Base-by-base conservation (phyloP, 169 alveolate species). In the Sarcocystis neurona region DNA sequence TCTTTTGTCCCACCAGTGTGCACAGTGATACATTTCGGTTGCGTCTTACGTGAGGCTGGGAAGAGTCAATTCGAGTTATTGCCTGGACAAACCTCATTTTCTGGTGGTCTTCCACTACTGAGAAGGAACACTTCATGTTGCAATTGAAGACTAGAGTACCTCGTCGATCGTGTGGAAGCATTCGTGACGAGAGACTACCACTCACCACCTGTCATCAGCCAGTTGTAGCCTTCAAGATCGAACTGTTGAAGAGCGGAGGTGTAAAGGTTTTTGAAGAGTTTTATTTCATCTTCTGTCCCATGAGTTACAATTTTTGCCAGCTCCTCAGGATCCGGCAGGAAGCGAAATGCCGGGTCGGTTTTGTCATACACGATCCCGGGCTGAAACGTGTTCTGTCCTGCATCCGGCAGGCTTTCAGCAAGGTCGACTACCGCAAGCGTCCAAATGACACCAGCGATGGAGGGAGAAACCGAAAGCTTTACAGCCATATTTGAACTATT, bases 151-250 rank as follows among this genome's bases (percentile, higher is more conserved):
- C n/a, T n/a, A n/a, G n/a, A n/a, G n/a, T n/a, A 56, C 32, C 60
- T 39, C 18, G 0, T 39, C 2, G 82, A 10, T 8, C 8, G 37
- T 2, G 82, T 2, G 2, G 18, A 44, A 32, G 58, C 30, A 63
- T 0, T 20, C 5, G 34, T 72, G 5, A 5, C 30, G 6, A 15
- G 39, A n/a, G n/a, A 27, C 30, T 27, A 30, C 1, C 1, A 48
- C 92, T 23, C 53, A 79, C 92, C 92, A 46, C 70, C 87, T 32
- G 80, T 48, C 93, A 93, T 91, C 39, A 93, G 91, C 91, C 91
- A 89, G 44, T 85, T 79, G 79, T 93, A 93, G 4, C 95, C 95
- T 53, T 93, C 92, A 72, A 93, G 53, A 48, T 93, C 95, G 48
- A 93, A 93, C 30, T 80, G 84, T 0, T 87, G 66, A 23, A 93